Percentiles rank a stretch among this genome's conserved stretches.
Evolutionary conservation across 2,329 filamentous ascomycete species (phyloP).

Genomic region (Pleomassaria siparia): DNA sequence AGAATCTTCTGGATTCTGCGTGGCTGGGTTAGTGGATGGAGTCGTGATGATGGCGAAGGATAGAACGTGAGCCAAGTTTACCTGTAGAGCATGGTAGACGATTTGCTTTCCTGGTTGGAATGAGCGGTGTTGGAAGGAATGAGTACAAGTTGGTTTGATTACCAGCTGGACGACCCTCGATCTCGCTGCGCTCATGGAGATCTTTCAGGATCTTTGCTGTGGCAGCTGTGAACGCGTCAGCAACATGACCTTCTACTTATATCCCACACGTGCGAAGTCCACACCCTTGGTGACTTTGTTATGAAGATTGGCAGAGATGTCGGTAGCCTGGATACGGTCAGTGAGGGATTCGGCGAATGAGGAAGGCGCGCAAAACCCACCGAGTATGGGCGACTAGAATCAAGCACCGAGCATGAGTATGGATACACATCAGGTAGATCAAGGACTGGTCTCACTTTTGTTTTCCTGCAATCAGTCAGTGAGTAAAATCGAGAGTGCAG

Average conservation of each 20-base stretch:
- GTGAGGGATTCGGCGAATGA: neutral
- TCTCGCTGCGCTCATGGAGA: conserved; percentile 60
- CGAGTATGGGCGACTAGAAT: conserved; percentile 55
- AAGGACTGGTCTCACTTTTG: conserved; percentile 46
- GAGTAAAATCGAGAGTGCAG: neutral
- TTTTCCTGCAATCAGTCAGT: conserved; percentile 39
- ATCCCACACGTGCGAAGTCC: conserved; percentile 4
- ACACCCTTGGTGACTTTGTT: conserved; percentile 61
- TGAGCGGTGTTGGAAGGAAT: conserved; percentile 6
- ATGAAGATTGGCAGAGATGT: conserved; percentile 63
- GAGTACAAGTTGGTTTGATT: conserved; percentile 9
- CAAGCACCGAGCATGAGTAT: conserved; percentile 30
- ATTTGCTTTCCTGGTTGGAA: conserved; percentile 57
- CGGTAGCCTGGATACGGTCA: conserved; percentile 47
- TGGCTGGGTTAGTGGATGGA: conserved; percentile 25
- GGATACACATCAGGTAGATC: conserved; percentile 17
- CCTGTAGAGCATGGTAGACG: conserved; percentile 60
- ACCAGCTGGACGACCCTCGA: conserved; percentile 60
- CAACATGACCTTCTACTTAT: conserved; percentile 8
- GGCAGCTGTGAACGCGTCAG: conserved; percentile 47
- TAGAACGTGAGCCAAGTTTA: conserved; percentile 17
- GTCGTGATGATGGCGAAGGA: neutral
- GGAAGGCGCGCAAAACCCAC: conserved; percentile 34
- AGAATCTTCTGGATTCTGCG: conserved; percentile 53
- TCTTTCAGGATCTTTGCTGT: conserved; percentile 64